phyloP scores from a whole-genome alignment of 768 basidiomycete genomes.

The Kwoniella bestiolae region DNA sequence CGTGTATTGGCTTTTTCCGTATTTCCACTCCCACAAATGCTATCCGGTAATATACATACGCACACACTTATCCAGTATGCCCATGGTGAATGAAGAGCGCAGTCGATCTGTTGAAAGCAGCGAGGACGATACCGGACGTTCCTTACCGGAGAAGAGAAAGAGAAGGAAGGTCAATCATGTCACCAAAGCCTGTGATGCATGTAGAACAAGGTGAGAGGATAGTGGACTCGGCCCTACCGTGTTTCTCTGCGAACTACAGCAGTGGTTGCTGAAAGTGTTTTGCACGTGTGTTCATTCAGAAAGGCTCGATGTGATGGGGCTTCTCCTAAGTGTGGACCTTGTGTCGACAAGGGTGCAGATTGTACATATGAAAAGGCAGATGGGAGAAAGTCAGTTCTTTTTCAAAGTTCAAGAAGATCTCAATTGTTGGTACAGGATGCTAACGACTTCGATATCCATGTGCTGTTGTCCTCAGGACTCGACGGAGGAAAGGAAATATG shows the following conservation, averaged over 20 bases:
- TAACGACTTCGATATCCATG: not conserved
- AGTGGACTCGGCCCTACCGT: not conserved
- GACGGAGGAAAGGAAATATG: not conserved
- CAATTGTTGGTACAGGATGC: not conserved
- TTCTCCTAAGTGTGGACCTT: not conserved
- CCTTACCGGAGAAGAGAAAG: not conserved
- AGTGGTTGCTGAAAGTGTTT: not conserved
- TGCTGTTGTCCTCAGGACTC: not conserved
- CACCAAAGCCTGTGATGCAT: constrained; percentile 11
- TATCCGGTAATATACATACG: not conserved
- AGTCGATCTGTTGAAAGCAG: no score
- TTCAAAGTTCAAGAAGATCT: no score
- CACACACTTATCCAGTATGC: not conserved
- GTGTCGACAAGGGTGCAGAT: not conserved
- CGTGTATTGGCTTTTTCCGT: no score
- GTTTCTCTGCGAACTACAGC: not conserved
- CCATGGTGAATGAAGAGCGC: not conserved
- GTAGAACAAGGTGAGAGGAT: constrained; percentile 3
- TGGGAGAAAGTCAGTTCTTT: constrained; percentile 10
- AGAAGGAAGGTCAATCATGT: constrained; percentile 5
- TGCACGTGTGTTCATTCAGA: not conserved
- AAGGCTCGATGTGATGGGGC: constrained; percentile 6
- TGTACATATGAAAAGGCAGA: constrained; percentile 8
- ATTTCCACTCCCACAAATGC: not conserved
- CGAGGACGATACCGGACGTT: no score